These are phyloP conservation scores for Priceomyces medius DNA, from an alignment of 805 yeast genomes.

Conservation along the genomic window DNA sequence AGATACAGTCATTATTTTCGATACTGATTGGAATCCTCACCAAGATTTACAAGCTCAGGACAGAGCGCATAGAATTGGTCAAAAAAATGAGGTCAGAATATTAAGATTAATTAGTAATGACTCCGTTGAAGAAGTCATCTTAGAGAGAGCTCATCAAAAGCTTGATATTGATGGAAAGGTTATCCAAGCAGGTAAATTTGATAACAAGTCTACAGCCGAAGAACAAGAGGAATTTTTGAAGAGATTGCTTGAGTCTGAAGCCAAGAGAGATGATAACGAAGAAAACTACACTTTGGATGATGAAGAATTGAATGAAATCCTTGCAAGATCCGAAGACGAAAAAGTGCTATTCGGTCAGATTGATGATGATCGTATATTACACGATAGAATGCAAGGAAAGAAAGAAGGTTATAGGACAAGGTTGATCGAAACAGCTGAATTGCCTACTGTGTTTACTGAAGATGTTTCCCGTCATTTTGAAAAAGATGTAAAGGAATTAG, in stretches of 20 bases:
- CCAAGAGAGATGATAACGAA: constrained; percentile 53
- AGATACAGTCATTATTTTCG: constrained; percentile 82
- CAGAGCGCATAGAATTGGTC: constrained; percentile 88
- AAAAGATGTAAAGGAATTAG: constrained; percentile 49
- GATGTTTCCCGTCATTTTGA: constrained; percentile 55
- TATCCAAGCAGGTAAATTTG: constrained; percentile 88
- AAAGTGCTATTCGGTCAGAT: constrained; percentile 52
- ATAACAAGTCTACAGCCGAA: constrained; percentile 81
- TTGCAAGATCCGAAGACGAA: constrained; percentile 69
- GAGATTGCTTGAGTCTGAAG: constrained; percentile 69
- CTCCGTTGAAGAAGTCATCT: constrained; percentile 76
- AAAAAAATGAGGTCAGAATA: constrained; percentile 82
- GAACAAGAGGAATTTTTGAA: constrained; percentile 82
- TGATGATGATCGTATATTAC: constrained; percentile 54
- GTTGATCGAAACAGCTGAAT: constrained; percentile 64
- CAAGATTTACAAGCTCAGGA: constrained; percentile 91
- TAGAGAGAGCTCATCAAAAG: constrained; percentile 80
- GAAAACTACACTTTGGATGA: constrained; percentile 59
- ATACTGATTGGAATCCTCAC: constrained; percentile 90
- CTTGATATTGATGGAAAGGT: constrained; percentile 86
- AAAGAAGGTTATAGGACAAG: constrained; percentile 43
- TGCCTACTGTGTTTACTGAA: constrained; percentile 77
- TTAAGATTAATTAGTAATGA: constrained; percentile 77
- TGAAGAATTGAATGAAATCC: constrained; percentile 68
- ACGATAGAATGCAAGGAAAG: constrained; percentile 31